Percentiles rank a stretch among this genome's conserved stretches.
Conservation (phyloP, 1,284 basidiomycete species). For the Neolentinus lepideus region DNA sequence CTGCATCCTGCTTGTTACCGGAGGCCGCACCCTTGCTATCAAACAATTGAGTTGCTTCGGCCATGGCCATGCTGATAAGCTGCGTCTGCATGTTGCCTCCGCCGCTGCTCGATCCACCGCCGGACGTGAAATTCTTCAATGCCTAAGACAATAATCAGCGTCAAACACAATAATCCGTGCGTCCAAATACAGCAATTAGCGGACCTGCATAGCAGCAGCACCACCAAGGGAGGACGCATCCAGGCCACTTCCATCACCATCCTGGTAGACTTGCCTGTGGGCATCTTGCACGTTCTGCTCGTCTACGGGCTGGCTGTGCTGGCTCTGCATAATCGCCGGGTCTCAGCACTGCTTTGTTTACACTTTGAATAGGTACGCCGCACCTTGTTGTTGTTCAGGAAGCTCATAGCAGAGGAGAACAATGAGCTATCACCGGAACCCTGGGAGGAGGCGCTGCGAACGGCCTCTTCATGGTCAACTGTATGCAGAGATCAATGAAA, state of each 20-base stretch:
- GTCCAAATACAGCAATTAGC: conserved; percentile 2
- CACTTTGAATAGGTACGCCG: conserved; percentile 6
- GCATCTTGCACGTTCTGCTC: conserved; percentile 58
- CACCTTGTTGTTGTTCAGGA: conserved; percentile 45
- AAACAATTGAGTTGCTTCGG: conserved; percentile 69
- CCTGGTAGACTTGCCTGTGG: conserved; percentile 54
- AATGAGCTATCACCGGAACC: conserved; percentile 44
- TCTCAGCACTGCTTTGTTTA: neutral
- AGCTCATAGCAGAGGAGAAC: conserved; percentile 45
- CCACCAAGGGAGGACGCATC: conserved; percentile 58
- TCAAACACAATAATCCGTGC: too few relatives aligned
- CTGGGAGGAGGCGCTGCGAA: conserved; percentile 39
- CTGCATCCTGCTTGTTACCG: conserved; percentile 74
- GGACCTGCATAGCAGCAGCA: conserved; percentile 72
- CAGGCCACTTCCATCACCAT: conserved; percentile 41
- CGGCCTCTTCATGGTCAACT: conserved; percentile 58
- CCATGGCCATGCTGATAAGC: conserved; percentile 80
- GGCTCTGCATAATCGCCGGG: conserved; percentile 24
- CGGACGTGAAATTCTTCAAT: conserved; percentile 58
- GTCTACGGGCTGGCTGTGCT: conserved; percentile 51
- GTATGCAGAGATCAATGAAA: neutral
- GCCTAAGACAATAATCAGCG: conserved; percentile 27
- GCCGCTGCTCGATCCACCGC: conserved; percentile 28
- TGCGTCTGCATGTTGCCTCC: conserved; percentile 44
- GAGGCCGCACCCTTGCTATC: conserved; percentile 59